A percentile compares a stretch with the other conserved stretches of the same genome.
These are phyloP conservation scores for Solanum bulbocastanum DNA, from an alignment of 257 asterid genomes.

Conservation along the genomic window DNA sequence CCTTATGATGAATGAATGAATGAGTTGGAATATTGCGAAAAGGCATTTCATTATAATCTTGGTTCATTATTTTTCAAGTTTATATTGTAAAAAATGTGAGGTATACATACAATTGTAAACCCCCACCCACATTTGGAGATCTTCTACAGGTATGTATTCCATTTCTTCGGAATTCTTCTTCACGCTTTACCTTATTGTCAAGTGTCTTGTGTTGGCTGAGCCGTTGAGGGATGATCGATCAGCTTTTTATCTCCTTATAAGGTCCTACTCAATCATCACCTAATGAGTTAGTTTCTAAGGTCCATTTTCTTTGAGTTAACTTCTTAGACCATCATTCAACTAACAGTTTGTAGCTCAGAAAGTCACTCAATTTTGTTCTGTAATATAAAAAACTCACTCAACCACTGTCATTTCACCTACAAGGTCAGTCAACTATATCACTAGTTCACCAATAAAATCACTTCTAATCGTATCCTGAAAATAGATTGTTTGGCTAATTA, in stretches of 20 bases:
- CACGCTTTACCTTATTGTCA: not conserved
- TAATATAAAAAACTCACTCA: no score
- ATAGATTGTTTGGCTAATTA: not conserved
- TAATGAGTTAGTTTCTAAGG: not conserved
- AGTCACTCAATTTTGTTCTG: not conserved
- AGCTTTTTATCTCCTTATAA: not conserved
- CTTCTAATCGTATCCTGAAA: not conserved
- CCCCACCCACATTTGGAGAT: constrained; percentile 16
- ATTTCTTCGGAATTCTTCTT: not conserved
- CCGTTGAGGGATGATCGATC: not conserved
- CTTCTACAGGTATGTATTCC: constrained; percentile 26
- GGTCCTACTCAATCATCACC: not conserved
- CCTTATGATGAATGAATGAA: not conserved
- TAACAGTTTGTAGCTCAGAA: not conserved
- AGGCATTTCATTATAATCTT: not conserved
- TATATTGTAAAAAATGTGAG: not conserved
- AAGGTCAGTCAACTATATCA: not conserved
- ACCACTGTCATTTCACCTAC: not conserved
- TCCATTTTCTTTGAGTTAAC: not conserved
- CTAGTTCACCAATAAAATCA: not conserved
- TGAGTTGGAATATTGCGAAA: not conserved
- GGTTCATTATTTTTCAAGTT: not conserved
- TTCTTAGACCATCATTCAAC: not conserved
- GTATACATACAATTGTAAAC: no score
- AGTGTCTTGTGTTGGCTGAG: not conserved